Evolutionary conservation across 164 flowering plant species (phyloP).

Genomic region (Annona squamosa): DNA sequence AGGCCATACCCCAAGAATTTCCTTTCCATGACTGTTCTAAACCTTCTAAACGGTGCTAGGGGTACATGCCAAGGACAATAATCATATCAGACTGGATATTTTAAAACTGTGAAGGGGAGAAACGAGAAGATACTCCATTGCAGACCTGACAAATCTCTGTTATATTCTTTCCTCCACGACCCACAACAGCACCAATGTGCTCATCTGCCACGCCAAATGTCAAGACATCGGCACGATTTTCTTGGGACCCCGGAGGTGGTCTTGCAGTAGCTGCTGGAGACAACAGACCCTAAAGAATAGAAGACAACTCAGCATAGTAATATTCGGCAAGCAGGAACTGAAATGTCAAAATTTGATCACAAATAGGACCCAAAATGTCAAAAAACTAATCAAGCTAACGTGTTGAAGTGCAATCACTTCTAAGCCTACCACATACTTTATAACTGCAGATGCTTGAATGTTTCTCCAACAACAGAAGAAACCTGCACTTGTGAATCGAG

Average conservation of each 20-base stretch:
- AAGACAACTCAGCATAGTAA: not conserved
- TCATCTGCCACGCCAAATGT: slow-evolving; percentile 90
- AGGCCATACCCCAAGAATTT: not conserved
- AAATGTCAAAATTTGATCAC: not conserved
- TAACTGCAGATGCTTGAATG: not conserved
- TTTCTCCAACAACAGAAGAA: not conserved
- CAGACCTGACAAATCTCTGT: slow-evolving; percentile 84
- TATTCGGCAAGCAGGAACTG: not conserved
- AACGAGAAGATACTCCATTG: not conserved
- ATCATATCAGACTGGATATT: not conserved
- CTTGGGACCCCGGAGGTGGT: slow-evolving; percentile 32
- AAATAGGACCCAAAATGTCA: not conserved
- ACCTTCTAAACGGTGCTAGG: not conserved
- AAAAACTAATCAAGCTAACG: too few relatives aligned
- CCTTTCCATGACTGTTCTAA: not conserved
- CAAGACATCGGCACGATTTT: slow-evolving; percentile 57
- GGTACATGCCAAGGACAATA: not conserved
- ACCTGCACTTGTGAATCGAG: not conserved
- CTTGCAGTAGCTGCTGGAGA: slow-evolving; percentile 8
- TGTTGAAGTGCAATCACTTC: not conserved
- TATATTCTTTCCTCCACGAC: slow-evolving; percentile 89
- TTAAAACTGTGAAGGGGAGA: not conserved
- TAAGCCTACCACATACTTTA: not conserved
- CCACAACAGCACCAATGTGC: slow-evolving; percentile 88
- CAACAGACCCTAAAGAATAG: slow-evolving; percentile 10